These are phyloP conservation scores for Pulveroboletus ravenelii DNA, from an alignment of 768 basidiomycete genomes.

Conservation along the genomic window DNA sequence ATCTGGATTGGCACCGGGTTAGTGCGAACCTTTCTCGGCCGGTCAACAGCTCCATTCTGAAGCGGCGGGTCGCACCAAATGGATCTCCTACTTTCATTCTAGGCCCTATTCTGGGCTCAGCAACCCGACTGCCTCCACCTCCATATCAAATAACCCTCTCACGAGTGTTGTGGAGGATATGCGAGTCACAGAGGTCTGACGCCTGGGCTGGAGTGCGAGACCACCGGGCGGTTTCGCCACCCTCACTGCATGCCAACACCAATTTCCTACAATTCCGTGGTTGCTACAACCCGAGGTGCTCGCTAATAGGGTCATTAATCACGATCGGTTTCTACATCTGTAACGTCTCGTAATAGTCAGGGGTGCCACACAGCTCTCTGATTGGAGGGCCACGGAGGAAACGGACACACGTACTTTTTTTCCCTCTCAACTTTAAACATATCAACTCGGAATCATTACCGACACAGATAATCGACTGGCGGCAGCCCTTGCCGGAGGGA, in stretches of 20 bases:
- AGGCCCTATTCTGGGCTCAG: conserved; percentile 20
- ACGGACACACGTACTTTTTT: conserved; percentile 12
- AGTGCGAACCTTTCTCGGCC: conserved; percentile 19
- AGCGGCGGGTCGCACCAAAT: conserved; percentile 8
- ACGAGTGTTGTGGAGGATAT: conserved; percentile 8
- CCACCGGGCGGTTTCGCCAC: conserved; percentile 5
- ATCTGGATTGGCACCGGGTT: conserved; percentile 20
- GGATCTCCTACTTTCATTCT: conserved; percentile 19
- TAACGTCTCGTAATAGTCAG: conserved; percentile 22
- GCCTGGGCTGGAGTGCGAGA: neutral
- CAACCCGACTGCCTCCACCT: conserved; percentile 13
- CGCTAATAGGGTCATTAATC: conserved; percentile 20
- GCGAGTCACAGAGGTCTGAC: conserved; percentile 1
- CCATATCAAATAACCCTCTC: conserved; percentile 19
- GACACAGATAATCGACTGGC: conserved; percentile 18
- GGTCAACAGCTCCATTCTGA: conserved; percentile 11
- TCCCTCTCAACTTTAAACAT: conserved; percentile 19
- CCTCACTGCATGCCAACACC: conserved; percentile 3
- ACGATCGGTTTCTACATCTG: conserved; percentile 20
- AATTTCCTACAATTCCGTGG: conserved; percentile 12
- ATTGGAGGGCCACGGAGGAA: conserved; percentile 22
- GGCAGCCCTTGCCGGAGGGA: conserved; percentile 9
- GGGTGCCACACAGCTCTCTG: conserved; percentile 17
- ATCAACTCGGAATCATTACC: conserved; percentile 21
- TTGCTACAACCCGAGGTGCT: conserved; percentile 10